Conservation (phyloP, 331 rosid species). For the Malus hybrid region DNA sequence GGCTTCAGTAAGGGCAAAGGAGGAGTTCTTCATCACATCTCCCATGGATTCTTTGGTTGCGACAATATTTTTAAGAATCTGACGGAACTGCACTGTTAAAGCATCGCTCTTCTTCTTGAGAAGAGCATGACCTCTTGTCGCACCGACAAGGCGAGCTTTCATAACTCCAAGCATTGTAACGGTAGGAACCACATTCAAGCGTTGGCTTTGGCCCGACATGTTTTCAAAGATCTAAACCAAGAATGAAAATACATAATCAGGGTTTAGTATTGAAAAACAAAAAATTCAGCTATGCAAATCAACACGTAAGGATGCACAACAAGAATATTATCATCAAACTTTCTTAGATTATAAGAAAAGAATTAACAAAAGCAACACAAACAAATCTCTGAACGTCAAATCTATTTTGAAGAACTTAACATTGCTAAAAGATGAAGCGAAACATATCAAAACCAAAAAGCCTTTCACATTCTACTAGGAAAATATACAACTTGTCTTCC, state of each 20-base stretch:
- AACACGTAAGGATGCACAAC: neutral
- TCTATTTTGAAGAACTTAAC: neutral
- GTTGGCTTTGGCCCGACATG: slow-evolving; percentile 90
- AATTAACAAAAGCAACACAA: neutral
- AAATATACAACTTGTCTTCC: too few species aligned
- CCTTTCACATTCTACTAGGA: too few species aligned
- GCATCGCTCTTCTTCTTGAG: slow-evolving; percentile 99
- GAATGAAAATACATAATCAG: neutral
- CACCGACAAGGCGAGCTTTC: slow-evolving; percentile 86
- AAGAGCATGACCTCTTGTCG: slow-evolving; percentile 93
- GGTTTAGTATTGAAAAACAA: neutral
- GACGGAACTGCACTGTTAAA: slow-evolving; percentile 79
- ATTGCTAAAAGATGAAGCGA: too few species aligned
- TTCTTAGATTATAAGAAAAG: neutral
- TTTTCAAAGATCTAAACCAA: slow-evolving; percentile 36
- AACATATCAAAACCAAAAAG: too few species aligned
- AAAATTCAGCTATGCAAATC: neutral
- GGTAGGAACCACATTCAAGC: slow-evolving; percentile 90
- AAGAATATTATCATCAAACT: neutral
- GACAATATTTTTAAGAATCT: slow-evolving; percentile 83
- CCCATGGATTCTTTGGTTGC: slow-evolving; percentile 95
- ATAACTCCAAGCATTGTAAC: slow-evolving; percentile 78
- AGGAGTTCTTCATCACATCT: slow-evolving; percentile 82
- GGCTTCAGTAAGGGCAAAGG: slow-evolving; percentile 85
- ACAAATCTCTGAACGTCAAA: neutral